Percentiles rank a stretch among this genome's conserved stretches.
Conservation (phyloP, 495 filamentous ascomycete genomes). For the Paragyromitra xinjiangensis region DNA sequence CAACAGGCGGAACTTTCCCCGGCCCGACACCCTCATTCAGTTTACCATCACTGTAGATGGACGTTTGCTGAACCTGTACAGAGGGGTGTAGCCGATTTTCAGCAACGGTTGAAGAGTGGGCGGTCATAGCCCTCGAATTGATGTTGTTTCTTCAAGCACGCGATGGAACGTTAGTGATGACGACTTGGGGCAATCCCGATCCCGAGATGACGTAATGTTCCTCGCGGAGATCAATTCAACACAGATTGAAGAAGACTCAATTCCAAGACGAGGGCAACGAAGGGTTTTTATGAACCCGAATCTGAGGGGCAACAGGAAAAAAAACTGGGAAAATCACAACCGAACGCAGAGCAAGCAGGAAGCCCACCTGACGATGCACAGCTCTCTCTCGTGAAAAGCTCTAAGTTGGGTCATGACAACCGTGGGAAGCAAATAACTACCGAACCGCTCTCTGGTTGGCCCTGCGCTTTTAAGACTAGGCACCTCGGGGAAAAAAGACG, state of each 20-base stretch:
- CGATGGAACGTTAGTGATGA: conserved; percentile 6
- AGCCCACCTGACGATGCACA: conserved; percentile 41
- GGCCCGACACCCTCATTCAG: conserved; percentile 39
- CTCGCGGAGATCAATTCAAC: conserved; percentile 7
- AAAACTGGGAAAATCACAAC: conserved; percentile 26
- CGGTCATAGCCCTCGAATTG: conserved; percentile 33
- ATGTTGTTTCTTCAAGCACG: conserved; percentile 29
- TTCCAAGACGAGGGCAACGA: conserved; percentile 3
- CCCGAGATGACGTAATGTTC: conserved; percentile 38
- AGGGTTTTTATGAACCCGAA: conserved; percentile 19
- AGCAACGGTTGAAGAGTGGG: conserved; percentile 52
- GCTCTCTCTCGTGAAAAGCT: conserved; percentile 8
- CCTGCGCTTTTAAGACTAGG: conserved; percentile 30
- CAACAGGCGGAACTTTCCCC: conserved; percentile 63
- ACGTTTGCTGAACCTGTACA: conserved; percentile 48
- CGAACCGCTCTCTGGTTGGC: conserved; percentile 36
- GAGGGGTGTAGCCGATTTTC: conserved; percentile 56
- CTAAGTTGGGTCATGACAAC: conserved; percentile 16
- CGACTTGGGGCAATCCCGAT: not conserved
- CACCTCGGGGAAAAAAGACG: conserved; percentile 3
- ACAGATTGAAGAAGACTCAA: conserved; percentile 28
- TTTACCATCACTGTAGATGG: conserved; percentile 20
- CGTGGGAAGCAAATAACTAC: conserved; percentile 3
- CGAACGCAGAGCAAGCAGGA: conserved; percentile 13
- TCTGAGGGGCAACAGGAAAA: conserved; percentile 12